A percentile compares a stretch with the other conserved stretches of the same genome.
phyloP scores from a whole-genome alignment of 208 protist species.

The Phytomonas serpens region DNA sequence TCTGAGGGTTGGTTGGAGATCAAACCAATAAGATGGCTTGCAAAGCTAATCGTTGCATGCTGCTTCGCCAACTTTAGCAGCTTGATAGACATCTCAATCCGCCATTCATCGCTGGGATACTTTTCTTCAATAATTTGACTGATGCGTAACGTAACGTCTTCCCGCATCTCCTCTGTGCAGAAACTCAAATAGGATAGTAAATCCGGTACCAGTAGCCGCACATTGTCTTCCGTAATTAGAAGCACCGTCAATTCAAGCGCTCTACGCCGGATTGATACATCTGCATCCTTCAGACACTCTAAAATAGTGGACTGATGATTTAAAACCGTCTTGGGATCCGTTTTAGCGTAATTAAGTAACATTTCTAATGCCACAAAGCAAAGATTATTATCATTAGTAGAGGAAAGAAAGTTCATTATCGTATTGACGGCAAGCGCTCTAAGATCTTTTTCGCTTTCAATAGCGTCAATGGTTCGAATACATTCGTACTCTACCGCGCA shows the following conservation, averaged over 20 bases:
- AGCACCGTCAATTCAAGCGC: conserved; percentile 96
- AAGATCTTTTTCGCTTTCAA: conserved; percentile 89
- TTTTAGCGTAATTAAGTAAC: conserved; percentile 84
- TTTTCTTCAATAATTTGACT: conserved; percentile 89
- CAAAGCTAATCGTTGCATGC: conserved; percentile 60
- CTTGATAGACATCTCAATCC: conserved; percentile 93
- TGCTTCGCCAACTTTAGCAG: conserved; percentile 82
- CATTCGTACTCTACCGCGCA: conserved; percentile 98
- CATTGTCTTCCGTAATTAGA: conserved; percentile 93
- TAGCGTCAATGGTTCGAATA: conserved; percentile 96
- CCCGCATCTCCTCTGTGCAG: conserved; percentile 90
- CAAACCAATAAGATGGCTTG: conserved; percentile 80
- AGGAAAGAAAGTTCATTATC: conserved; percentile 95
- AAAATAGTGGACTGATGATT: conserved; percentile 92
- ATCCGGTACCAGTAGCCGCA: conserved; percentile 93
- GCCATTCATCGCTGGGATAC: conserved; percentile 94
- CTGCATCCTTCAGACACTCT: conserved; percentile 94
- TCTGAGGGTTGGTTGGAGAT: conserved; percentile 78
- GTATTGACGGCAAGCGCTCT: conserved; percentile 96
- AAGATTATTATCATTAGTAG: conserved; percentile 97
- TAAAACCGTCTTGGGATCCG: conserved; percentile 88
- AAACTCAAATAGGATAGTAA: conserved; percentile 92
- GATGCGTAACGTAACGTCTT: conserved; percentile 91
- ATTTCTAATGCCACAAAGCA: conserved; percentile 96
- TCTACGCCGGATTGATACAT: conserved; percentile 95